Evolutionary conservation across 2,329 filamentous ascomycete genomes (phyloP).

Genomic region (Penicillium sp.): DNA sequence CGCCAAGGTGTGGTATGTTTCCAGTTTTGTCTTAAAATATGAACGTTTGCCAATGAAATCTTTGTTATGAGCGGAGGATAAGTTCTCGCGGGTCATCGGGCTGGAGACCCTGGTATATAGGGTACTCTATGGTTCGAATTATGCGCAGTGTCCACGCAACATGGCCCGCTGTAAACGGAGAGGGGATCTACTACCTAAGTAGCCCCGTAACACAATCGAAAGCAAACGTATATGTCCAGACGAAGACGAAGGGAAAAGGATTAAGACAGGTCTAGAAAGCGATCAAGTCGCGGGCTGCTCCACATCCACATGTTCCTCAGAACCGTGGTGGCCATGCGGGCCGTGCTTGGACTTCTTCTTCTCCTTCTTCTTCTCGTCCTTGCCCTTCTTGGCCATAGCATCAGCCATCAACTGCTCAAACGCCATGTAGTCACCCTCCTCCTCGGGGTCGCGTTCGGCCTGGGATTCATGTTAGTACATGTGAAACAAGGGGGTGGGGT

Average conservation of each 20-base stretch:
- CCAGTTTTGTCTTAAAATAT: background rate
- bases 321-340: constrained; percentile 26
- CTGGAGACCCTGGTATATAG: constrained; percentile 10
- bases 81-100: constrained; percentile 1
- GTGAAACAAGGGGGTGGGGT: background rate
- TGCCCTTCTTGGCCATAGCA: constrained; percentile 89
- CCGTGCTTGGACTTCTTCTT: constrained; percentile 49
- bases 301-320: constrained; percentile 12
- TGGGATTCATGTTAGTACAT: constrained; percentile 37
- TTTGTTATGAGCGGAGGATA: background rate
- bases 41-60: background rate
- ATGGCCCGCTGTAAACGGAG: constrained; percentile 3
- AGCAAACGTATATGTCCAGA: constrained; percentile 16
- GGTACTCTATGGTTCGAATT: constrained; percentile 20
- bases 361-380: constrained; percentile 68
- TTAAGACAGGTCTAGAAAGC: constrained; percentile 1
- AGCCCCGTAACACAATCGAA: constrained; percentile 1
- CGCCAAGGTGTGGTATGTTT: background rate
- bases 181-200: background rate
- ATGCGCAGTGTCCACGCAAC: constrained; percentile 1
- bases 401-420: constrained; percentile 98
- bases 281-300: constrained; percentile 11
- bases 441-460: constrained; percentile 85
- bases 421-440: constrained; percentile 97
- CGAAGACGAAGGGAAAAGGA: background rate